Evolutionary conservation across 2,329 filamentous ascomycete species (phyloP).

Genomic region (Cercospora citrullina): DNA sequence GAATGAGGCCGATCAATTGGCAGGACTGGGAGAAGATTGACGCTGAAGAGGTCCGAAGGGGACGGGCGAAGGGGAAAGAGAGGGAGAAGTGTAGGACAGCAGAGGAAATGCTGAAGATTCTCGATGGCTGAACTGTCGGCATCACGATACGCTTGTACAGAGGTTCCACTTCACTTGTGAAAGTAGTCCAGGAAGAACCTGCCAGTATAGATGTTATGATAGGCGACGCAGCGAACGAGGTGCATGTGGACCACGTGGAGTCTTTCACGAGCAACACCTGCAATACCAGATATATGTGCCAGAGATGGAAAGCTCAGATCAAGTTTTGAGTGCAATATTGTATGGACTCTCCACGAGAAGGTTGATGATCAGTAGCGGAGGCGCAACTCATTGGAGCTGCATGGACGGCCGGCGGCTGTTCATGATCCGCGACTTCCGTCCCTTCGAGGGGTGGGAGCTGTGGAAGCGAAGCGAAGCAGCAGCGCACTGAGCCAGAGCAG

Average conservation of each 20-base stretch:
- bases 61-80: constrained; percentile 68
- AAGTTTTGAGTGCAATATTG: background rate
- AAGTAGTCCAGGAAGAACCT: background rate
- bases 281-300: background rate
- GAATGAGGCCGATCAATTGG: constrained; percentile 72
- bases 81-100: constrained; percentile 67
- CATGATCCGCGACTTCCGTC: background rate
- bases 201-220: background rate
- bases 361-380: background rate
- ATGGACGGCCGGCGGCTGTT: background rate
- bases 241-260: background rate
- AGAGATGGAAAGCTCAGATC: background rate
- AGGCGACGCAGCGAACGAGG: background rate
- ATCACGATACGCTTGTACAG: background rate
- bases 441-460: background rate
- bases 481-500: background rate
- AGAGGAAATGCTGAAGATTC: constrained; percentile 57
- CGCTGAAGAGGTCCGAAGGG: constrained; percentile 68
- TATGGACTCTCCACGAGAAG: background rate
- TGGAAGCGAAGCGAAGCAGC: background rate
- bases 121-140: constrained; percentile 36
- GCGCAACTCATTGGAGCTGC: background rate
- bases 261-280: background rate
- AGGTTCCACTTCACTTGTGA: background rate
- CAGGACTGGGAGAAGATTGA: constrained; percentile 85